These are phyloP conservation scores for Nakazawaea ishiwadae DNA, from an alignment of 805 yeast species.

Conservation along the genomic window DNA sequence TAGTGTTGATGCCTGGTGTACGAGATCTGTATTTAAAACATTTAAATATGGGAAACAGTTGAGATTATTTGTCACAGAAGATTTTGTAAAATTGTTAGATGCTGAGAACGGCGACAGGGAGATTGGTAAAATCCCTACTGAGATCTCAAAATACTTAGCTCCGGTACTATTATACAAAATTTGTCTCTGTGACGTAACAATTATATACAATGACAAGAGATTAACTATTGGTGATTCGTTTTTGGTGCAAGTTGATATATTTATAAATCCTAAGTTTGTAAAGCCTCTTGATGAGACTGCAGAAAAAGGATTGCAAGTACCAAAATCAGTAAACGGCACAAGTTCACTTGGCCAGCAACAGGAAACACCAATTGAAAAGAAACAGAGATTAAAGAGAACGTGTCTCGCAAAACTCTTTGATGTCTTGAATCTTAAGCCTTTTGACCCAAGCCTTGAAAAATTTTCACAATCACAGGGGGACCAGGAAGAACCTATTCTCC, in stretches of 20 bases:
- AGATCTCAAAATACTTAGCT: conserved; percentile 57
- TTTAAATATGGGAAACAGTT: conserved; percentile 40
- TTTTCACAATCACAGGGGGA: conserved; percentile 2
- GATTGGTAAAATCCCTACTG: conserved; percentile 73
- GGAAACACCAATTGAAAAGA: conserved; percentile 52
- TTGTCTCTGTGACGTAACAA: conserved; percentile 50
- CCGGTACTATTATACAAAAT: conserved; percentile 57
- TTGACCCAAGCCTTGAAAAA: conserved; percentile 14
- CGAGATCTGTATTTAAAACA: conserved; percentile 53
- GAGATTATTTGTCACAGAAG: conserved; percentile 24
- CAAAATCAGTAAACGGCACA: too few species aligned
- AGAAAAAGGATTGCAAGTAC: too few species aligned
- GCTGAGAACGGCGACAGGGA: conserved; percentile 38
- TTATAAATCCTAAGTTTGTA: conserved; percentile 34
- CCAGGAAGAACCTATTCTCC: conserved; percentile 12
- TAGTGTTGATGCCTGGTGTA: conserved; percentile 65
- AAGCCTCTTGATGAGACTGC: conserved; percentile 59
- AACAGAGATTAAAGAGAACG: conserved; percentile 45
- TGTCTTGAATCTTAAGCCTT: conserved; percentile 27
- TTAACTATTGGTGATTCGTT: conserved; percentile 76
- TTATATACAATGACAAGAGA: conserved; percentile 53
- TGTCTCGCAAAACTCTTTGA: conserved; percentile 55
- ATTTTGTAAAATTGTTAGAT: conserved; percentile 23
- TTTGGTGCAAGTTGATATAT: conserved; percentile 65
- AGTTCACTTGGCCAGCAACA: conserved; percentile 18